Percentiles rank a stretch among this genome's conserved stretches.
These are phyloP conservation scores for Elymus sibiricus DNA, from an alignment of 176 grass and related monocot genomes.

Conservation along the genomic window DNA sequence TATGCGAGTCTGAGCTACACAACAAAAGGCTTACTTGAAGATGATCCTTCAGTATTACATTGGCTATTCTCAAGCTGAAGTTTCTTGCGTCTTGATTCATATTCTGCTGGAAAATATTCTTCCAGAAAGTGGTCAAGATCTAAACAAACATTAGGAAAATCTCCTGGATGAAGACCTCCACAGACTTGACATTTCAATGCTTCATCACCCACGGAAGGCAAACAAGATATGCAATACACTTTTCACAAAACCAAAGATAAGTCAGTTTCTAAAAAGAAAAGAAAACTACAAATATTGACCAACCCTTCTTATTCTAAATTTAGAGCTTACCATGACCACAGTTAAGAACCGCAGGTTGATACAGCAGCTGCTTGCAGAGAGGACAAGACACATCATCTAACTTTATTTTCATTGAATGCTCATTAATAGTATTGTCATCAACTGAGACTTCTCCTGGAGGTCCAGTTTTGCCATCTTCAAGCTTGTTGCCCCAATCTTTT, in stretches of 20 bases:
- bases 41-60: constrained; percentile 33
- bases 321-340: constrained; percentile 89
- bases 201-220: constrained; percentile 44
- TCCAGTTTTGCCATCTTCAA: constrained; percentile 27
- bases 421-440: constrained; percentile 12
- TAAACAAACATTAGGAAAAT: constrained; percentile 82
- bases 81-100: constrained; percentile 54
- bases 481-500: constrained; percentile 11
- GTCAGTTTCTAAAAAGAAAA: neutral
- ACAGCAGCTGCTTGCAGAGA: constrained; percentile 66
- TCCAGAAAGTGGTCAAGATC: constrained; percentile 80
- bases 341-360: constrained; percentile 85
- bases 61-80: constrained; percentile 37
- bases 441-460: constrained; percentile 24
- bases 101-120: constrained; percentile 75
- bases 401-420: constrained; percentile 44
- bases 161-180: constrained; percentile 66
- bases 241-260: constrained; percentile 28
- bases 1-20: neutral
- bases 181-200: constrained; percentile 65
- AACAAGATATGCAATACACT: constrained; percentile 89
- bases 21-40: constrained; percentile 55
- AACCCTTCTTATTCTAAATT: constrained; percentile 5
- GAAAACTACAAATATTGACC: constrained; percentile 3
- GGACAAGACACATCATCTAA: constrained; percentile 63